phyloP scores from a whole-genome alignment of 202 grass and related monocot genomes.

The Elaeis oleifera region DNA sequence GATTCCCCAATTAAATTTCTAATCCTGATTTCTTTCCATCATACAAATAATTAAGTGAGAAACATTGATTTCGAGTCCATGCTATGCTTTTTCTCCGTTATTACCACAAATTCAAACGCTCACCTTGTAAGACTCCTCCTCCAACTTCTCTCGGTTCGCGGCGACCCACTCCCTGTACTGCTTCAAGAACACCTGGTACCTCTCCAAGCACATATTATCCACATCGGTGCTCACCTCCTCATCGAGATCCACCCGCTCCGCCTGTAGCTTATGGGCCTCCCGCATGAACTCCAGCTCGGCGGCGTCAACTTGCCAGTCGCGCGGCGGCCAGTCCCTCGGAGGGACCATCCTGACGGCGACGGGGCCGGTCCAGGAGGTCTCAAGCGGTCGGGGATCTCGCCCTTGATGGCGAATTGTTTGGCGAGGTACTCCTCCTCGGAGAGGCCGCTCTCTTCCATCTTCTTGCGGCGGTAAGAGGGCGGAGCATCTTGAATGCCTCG shows the following conservation, averaged over 20 bases:
- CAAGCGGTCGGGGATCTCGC: constrained; percentile 63
- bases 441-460: constrained; percentile 53
- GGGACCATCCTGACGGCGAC: constrained; percentile 61
- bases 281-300: constrained; percentile 80
- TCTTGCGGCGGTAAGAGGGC: constrained; percentile 62
- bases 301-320: constrained; percentile 70
- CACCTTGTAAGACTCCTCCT: constrained; percentile 90
- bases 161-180: constrained; percentile 95
- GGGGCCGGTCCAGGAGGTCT: constrained; percentile 61
- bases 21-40: not conserved
- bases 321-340: constrained; percentile 82
- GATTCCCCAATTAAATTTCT: too few relatives aligned
- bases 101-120: not conserved
- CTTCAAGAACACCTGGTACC: constrained; percentile 85
- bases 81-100: too few relatives aligned
- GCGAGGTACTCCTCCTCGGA: constrained; percentile 55
- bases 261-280: constrained; percentile 57
- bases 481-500: constrained; percentile 90
- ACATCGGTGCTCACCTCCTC: constrained; percentile 26
- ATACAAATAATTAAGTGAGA: not conserved
- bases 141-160: constrained; percentile 57
- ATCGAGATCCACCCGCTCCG: constrained; percentile 64
- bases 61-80: too few relatives aligned
- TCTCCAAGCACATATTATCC: constrained; percentile 15
- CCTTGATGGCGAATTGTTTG: constrained; percentile 53